These are phyloP conservation scores for Neofusicoccum kwambonambiense DNA, from an alignment of 2,329 filamentous ascomycete genomes.

Conservation along the genomic window DNA sequence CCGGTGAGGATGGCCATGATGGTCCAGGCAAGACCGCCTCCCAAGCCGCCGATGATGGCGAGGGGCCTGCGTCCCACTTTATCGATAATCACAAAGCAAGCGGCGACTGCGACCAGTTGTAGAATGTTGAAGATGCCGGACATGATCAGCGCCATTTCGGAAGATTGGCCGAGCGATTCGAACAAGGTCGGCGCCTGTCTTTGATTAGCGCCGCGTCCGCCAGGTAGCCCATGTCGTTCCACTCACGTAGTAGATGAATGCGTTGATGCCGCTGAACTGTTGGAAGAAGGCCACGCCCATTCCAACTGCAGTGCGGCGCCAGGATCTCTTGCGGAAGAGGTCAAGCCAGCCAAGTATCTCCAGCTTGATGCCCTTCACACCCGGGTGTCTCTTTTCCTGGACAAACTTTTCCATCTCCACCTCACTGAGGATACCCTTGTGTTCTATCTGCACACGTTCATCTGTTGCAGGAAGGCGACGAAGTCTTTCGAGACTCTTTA, in stretches of 20 bases:
- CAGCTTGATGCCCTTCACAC: neutral
- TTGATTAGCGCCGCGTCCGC: too few species aligned
- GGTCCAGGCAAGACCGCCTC: conserved; percentile 40
- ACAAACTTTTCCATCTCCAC: conserved; percentile 19
- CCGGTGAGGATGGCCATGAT: conserved; percentile 56
- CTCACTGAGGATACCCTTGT: conserved; percentile 21
- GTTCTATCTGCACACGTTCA: conserved; percentile 21
- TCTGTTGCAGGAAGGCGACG: conserved; percentile 23
- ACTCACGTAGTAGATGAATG: conserved; percentile 46
- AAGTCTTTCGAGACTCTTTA: conserved; percentile 28
- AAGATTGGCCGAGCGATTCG: conserved; percentile 35
- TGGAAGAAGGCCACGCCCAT: conserved; percentile 45
- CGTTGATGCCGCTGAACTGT: conserved; percentile 35
- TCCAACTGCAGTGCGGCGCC: conserved; percentile 43
- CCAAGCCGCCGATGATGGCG: conserved; percentile 18
- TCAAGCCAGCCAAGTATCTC: conserved; percentile 34
- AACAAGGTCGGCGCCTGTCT: conserved; percentile 42
- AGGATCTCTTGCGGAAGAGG: conserved; percentile 44
- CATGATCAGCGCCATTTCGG: conserved; percentile 28
- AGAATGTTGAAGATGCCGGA: conserved; percentile 38
- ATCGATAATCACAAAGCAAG: conserved; percentile 20
- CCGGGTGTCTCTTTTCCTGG: neutral
- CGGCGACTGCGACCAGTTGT: conserved; percentile 25
- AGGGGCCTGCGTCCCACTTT: conserved; percentile 22
- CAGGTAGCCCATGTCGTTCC: too few species aligned